These are phyloP conservation scores for Arthrobotrys megalospora DNA, from an alignment of 2,329 filamentous ascomycete species.

Conservation along the genomic window DNA sequence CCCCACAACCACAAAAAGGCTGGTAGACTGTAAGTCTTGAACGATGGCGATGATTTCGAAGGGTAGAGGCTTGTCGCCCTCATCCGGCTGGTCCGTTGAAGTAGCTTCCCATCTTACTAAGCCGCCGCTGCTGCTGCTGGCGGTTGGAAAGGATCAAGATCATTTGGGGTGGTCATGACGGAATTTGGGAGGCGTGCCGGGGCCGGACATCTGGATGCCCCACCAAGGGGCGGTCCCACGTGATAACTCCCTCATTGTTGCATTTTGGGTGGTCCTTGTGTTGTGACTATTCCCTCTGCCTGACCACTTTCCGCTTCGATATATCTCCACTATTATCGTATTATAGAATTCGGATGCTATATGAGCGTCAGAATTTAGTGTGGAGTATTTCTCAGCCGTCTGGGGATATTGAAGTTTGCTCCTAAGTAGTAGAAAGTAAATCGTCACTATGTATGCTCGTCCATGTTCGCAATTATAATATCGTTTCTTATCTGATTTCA, in stretches of 20 bases:
- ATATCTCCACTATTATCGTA: too few species aligned
- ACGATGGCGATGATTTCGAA: neutral
- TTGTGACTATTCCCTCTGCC: neutral
- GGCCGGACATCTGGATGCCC: slow-evolving; percentile 21
- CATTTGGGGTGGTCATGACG: slow-evolving; percentile 61
- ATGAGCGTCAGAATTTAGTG: too few species aligned
- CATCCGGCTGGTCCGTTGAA: slow-evolving; percentile 38
- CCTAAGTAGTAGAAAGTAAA: too few species aligned
- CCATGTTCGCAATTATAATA: too few species aligned
- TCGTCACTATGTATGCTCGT: too few species aligned
- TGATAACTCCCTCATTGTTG: neutral
- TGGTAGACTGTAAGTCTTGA: neutral
- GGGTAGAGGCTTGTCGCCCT: slow-evolving; percentile 8
- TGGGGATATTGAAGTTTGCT: too few species aligned
- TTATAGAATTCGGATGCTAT: too few species aligned
- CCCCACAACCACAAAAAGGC: neutral
- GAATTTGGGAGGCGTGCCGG: slow-evolving; percentile 26
- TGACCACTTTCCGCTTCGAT: too few species aligned
- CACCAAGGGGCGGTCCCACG: slow-evolving; percentile 8
- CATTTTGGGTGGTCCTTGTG: neutral
- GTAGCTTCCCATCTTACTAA: slow-evolving; percentile 41
- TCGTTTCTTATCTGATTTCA: too few species aligned
- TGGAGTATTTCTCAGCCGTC: too few species aligned
- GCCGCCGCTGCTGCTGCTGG: neutral
- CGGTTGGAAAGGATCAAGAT: slow-evolving; percentile 19